Base-by-base conservation (phyloP, 805 yeast species). In the Wickerhamomyces xylosicus region DNA sequence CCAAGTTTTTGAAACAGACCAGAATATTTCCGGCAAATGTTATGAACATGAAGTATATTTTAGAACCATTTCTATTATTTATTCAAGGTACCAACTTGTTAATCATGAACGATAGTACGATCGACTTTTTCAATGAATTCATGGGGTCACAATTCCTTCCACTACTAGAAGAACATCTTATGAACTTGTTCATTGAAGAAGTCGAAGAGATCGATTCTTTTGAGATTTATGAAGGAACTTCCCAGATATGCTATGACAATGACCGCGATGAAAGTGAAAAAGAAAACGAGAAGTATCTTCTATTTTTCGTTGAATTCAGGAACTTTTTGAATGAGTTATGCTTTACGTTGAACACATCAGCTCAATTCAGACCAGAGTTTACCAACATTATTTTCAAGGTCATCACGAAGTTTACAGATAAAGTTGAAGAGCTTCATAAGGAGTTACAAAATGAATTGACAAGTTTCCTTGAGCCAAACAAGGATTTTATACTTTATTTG, bases 11-110 rank as follows among this genome's bases (percentile, higher is more conserved):
- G 18, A 70, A 72, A 47, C 79, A 79, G 38, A 78, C 80, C 43
- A 69, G 78, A 3, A 58, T 85, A 31, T 82, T 84, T 2, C 75
- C 78, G 1, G 77, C 85, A 2, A 77, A 77, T 50, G 70, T 86
- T 14, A 77, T 82, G 58, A 85, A 87, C 50, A 85, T 89, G 80
- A 71, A 89, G 46, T 70, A 83, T 5, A 71, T 87, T 14, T 58
- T 85, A 36, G 95, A 83, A 41, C 79, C 84, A 31, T 75, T 85
- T 31, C 66, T 85, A 36, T 61, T 77, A 11, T 85, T 85, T 51
- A 64, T 77, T 19, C 78, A 83, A 34, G 77, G 84, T 2, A 62
- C 83, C 1, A 61, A 67, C 10, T 49, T 66, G 2, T 50, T 69
- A 4, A 56, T 71, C 10, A 68, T 69, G 1, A 37, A 50, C 5